These are phyloP conservation scores for Chrysosporium queenslandicum DNA, from an alignment of 2,329 filamentous ascomycete genomes.

Conservation along the genomic window DNA sequence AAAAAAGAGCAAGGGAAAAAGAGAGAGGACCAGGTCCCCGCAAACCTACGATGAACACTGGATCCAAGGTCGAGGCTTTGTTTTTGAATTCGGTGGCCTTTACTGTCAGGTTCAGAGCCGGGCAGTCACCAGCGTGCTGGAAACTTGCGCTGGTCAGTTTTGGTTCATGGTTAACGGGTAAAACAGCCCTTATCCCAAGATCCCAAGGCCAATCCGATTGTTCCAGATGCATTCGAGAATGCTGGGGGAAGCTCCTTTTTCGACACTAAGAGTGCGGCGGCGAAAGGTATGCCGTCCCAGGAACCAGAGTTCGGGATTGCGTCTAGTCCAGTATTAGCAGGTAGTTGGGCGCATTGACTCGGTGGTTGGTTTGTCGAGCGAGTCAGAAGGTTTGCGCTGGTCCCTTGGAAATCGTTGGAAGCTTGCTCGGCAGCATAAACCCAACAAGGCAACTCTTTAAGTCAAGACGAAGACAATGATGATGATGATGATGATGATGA, in stretches of 20 bases:
- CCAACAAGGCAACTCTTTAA: not conserved
- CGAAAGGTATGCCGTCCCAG: not conserved
- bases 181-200: not conserved
- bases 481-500: too few relatives aligned
- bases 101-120: not conserved
- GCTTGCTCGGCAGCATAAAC: not conserved
- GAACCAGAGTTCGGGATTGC: constrained; percentile 4
- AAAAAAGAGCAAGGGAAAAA: too few relatives aligned
- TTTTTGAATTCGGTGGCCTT: not conserved
- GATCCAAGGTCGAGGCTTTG: not conserved
- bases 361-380: not conserved
- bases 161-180: not conserved
- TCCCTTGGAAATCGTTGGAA: not conserved
- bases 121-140: too few relatives aligned
- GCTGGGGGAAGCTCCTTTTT: not conserved
- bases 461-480: too few relatives aligned
- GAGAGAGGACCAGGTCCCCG: not conserved
- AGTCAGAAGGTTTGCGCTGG: not conserved
- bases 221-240: constrained; percentile 1
- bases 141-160: too few relatives aligned
- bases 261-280: not conserved
- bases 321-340: not conserved
- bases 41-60: not conserved
- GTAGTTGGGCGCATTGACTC: too few relatives aligned
- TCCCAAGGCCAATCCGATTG: too few relatives aligned